phyloP scores from a whole-genome alignment of 768 basidiomycete genomes.

The Russula emetica region DNA sequence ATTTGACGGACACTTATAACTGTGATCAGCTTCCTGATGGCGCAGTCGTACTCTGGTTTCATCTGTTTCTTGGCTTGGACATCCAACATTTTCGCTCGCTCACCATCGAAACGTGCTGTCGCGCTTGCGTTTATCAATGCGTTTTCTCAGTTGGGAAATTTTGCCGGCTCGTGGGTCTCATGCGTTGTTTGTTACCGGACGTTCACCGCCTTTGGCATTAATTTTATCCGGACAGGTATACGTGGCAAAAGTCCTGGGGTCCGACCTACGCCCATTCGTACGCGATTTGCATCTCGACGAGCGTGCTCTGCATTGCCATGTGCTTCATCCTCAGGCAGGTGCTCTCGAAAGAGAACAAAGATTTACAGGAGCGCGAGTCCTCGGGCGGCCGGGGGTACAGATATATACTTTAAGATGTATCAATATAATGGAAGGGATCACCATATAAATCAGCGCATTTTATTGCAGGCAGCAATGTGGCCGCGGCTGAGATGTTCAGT shows the following conservation, averaged over 20 bases:
- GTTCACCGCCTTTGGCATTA: conserved; percentile 11
- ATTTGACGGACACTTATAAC: not conserved
- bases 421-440: not conserved
- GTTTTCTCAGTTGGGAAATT: conserved; percentile 78
- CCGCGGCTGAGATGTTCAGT: too few relatives aligned
- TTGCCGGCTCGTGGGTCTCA: conserved; percentile 68
- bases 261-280: conserved; percentile 68
- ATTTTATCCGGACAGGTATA: conserved; percentile 41
- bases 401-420: conserved; percentile 43
- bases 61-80: conserved; percentile 58
- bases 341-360: conserved; percentile 33
- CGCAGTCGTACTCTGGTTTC: conserved; percentile 68
- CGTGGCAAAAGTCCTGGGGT: conserved; percentile 68
- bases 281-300: conserved; percentile 64
- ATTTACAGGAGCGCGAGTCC: conserved; percentile 39
- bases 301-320: conserved; percentile 40
- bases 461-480: too few relatives aligned
- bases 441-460: too few relatives aligned
- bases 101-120: conserved; percentile 85
- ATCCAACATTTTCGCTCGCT: conserved; percentile 61
- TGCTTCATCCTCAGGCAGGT: conserved; percentile 36
- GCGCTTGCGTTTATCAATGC: conserved; percentile 79
- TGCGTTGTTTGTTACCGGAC: not conserved
- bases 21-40: conserved; percentile 62
- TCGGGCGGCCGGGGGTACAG: conserved; percentile 37